phyloP scores from a whole-genome alignment of 1,284 basidiomycete genomes.

The Tilletia walkeri region DNA sequence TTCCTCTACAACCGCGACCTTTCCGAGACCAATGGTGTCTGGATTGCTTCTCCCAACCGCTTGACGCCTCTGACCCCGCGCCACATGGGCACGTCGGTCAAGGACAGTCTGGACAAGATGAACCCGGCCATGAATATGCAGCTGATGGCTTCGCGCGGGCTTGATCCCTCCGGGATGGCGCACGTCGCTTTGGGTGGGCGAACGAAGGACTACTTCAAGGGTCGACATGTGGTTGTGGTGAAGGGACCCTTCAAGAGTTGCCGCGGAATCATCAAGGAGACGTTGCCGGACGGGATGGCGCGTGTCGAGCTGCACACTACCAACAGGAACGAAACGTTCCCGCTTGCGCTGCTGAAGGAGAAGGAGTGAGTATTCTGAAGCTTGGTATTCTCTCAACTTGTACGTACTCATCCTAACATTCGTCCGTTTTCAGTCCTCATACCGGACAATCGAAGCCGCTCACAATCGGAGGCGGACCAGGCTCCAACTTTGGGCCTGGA shows the following conservation, averaged over 20 bases:
- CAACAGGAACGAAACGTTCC: constrained; percentile 84
- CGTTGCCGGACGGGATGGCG: constrained; percentile 71
- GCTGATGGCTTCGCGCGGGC: constrained; percentile 21
- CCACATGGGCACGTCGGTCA: constrained; percentile 68
- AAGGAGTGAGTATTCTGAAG: constrained; percentile 66
- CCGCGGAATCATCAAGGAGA: constrained; percentile 89
- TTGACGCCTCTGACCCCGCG: constrained; percentile 67
- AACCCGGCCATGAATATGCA: constrained; percentile 70
- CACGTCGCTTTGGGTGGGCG: constrained; percentile 20
- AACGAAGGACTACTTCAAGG: constrained; percentile 71
- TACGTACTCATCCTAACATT: constrained; percentile 38
- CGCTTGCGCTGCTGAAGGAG: constrained; percentile 74
- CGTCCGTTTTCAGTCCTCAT: constrained; percentile 17
- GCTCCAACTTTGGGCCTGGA: background rate
- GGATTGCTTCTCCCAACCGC: constrained; percentile 66
- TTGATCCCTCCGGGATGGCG: background rate
- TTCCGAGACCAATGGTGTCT: constrained; percentile 87
- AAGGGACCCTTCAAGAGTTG: constrained; percentile 90
- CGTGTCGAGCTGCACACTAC: constrained; percentile 88
- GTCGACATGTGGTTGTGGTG: constrained; percentile 74
- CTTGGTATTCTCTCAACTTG: constrained; percentile 28
- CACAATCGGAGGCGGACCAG: background rate
- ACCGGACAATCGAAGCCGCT: constrained; percentile 1
- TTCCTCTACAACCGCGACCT: constrained; percentile 92
- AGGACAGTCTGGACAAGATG: constrained; percentile 34